A percentile compares a stretch with the other conserved stretches of the same genome.
phyloP scores from a whole-genome alignment of 345 rosid species.

The Acer campestre region DNA sequence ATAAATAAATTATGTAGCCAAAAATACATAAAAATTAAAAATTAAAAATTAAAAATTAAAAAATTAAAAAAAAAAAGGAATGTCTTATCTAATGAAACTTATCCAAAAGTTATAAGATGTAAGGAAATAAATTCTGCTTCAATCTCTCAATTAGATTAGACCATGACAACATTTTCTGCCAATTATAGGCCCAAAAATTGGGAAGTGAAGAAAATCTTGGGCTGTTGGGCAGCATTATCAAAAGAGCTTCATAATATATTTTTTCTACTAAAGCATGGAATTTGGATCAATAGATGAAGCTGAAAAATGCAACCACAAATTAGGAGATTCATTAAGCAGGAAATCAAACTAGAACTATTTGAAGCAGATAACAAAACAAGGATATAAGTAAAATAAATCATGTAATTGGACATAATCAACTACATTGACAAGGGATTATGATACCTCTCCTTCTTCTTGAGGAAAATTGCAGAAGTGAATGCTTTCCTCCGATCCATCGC shows the following conservation, averaged over 20 bases:
- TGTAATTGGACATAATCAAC: not conserved
- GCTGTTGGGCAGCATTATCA: not conserved
- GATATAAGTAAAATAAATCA: not conserved
- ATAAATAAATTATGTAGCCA: not conserved
- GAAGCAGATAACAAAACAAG: not conserved
- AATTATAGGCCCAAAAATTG: not conserved
- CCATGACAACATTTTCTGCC: not conserved
- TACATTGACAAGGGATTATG: not conserved
- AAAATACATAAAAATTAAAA: not conserved
- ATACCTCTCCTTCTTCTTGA: conserved; percentile 80
- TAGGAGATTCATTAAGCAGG: not conserved
- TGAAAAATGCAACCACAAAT: not conserved
- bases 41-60: too few species aligned
- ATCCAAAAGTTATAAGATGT: not conserved
- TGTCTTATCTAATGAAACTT: not conserved
- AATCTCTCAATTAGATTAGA: not conserved
- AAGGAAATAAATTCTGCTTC: not conserved
- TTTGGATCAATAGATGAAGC: not conserved
- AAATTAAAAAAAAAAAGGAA: not conserved
- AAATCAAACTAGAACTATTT: not conserved
- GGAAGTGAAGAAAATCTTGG: not conserved
- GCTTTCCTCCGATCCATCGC: conserved; percentile 73
- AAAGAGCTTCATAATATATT: not conserved
- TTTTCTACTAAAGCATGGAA: not conserved
- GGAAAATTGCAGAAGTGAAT: conserved; percentile 90